Evolutionary conservation across 129 eudicot species (phyloP), one percentile per base, ranked within the genome.

Genomic region (Daucus carota): DNA sequence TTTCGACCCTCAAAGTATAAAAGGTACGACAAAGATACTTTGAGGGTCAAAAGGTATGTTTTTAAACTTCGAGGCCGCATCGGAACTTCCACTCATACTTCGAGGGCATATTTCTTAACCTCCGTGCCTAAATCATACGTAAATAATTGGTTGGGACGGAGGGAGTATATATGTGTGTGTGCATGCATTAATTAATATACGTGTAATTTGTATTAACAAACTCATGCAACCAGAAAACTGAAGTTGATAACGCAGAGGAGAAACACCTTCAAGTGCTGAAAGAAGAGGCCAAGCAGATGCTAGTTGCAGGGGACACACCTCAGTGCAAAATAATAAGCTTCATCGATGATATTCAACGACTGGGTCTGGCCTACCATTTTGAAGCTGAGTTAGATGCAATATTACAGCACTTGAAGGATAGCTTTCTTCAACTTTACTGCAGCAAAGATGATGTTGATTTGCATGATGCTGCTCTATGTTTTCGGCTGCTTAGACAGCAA

Each of bases 341-440:
- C 16, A 76, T 88, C 28, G 85, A 88, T 63, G 79, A 75, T 31
- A 73, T 88, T 76, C 87, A 86, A 82, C 85, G 88, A 31, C 87
- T 86, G 4, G 88, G 87, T 14, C 70, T 88, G 26, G 46, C 73
- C 11, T 88, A 86, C 60, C 81, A 80, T 62, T 88, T 84, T 48
- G 84, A 86, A 40, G 40, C 75, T 5, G 90, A 84, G 71, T 80
- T 88, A 33, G 83, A 80, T 2, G 14, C 44, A 11, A 47, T 76
- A 6, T 78, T 88, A 13, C 47, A 71, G 0, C 60, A 63, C 38
- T 70, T 75, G 2, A 57, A 75, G 28, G 40, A 77, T 4, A 63
- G 47, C 0, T 75, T 70, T 48, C 11, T 43, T 31, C 24, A 41
- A 29, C 33, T 11, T 28, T 29, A 4, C 6, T 17, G 10, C 57